Percentiles rank a stretch among this genome's conserved stretches.
Evolutionary conservation across 108 stramenopile species (phyloP).

Genomic region (Cyclotella atomus): DNA sequence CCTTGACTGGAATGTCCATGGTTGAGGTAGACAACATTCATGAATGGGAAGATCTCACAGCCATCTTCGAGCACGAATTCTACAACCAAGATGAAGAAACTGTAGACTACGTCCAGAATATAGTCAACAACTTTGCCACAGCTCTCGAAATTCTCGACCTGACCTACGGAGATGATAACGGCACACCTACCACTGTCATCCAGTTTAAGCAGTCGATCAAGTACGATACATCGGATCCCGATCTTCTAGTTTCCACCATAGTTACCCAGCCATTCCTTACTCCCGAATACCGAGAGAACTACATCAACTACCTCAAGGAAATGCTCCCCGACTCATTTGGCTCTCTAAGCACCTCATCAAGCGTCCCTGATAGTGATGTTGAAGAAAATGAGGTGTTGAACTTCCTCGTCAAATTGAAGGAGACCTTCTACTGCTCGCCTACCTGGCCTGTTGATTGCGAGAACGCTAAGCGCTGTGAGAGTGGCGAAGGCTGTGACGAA

Average conservation of each 20-base stretch:
- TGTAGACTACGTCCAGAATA: conserved; percentile 17
- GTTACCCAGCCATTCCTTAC: conserved; percentile 23
- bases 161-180: conserved; percentile 16
- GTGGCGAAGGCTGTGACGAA: conserved; percentile 10
- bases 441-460: conserved; percentile 16
- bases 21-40: conserved; percentile 4
- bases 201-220: conserved; percentile 18
- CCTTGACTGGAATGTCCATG: conserved; percentile 28
- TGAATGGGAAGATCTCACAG: conserved; percentile 32
- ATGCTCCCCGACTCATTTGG: conserved; percentile 21
- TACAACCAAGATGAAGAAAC: conserved; percentile 11
- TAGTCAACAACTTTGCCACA: conserved; percentile 22
- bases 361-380: conserved; percentile 7
- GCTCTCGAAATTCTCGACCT: conserved; percentile 14
- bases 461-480: conserved; percentile 1
- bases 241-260: conserved; percentile 8
- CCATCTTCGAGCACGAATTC: conserved; percentile 26
- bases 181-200: conserved; percentile 10
- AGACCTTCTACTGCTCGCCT: conserved; percentile 10
- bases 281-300: conserved; percentile 15
- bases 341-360: not conserved
- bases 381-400: not conserved
- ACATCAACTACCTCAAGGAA: conserved; percentile 15
- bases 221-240: conserved; percentile 13
- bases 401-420: conserved; percentile 4